These are phyloP conservation scores for Kitagawia praeruptora DNA, from an alignment of 129 eudicot species.

Conservation along the genomic window DNA sequence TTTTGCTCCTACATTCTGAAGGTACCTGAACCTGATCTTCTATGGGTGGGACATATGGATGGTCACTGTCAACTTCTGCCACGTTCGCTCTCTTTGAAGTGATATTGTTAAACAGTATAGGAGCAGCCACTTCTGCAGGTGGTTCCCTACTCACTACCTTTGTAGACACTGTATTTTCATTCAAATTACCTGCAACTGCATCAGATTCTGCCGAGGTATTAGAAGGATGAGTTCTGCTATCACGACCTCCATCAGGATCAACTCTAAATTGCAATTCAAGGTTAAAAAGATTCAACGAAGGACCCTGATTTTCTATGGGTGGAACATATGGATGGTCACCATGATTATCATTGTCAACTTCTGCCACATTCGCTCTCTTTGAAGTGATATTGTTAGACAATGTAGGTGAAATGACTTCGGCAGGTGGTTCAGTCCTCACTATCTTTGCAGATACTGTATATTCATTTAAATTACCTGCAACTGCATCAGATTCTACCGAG, in stretches of 20 bases:
- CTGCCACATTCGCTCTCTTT: neutral
- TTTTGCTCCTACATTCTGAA: neutral
- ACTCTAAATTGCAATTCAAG: conserved; percentile 13
- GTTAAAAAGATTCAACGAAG: conserved; percentile 21
- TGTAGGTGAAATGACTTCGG: neutral
- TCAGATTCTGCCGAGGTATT: neutral
- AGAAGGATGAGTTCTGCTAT: neutral
- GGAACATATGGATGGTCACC: neutral
- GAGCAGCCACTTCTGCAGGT: neutral
- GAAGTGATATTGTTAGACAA: neutral
- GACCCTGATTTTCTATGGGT: neutral
- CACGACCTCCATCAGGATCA: conserved; percentile 3
- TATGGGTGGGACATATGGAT: neutral
- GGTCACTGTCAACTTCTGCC: neutral
- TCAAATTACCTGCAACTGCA: neutral
- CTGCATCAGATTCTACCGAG: neutral
- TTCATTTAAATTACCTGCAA: conserved; percentile 1
- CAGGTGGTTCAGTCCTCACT: neutral
- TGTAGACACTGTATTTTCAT: conserved; percentile 1
- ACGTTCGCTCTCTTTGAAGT: neutral
- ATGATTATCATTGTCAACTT: neutral
- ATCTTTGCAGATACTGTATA: conserved; percentile 1
- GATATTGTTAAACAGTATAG: neutral
- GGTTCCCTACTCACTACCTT: neutral
- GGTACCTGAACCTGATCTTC: neutral